phyloP scores from a whole-genome alignment of 1,284 basidiomycete species.

The Hypsizygus ulmarius region DNA sequence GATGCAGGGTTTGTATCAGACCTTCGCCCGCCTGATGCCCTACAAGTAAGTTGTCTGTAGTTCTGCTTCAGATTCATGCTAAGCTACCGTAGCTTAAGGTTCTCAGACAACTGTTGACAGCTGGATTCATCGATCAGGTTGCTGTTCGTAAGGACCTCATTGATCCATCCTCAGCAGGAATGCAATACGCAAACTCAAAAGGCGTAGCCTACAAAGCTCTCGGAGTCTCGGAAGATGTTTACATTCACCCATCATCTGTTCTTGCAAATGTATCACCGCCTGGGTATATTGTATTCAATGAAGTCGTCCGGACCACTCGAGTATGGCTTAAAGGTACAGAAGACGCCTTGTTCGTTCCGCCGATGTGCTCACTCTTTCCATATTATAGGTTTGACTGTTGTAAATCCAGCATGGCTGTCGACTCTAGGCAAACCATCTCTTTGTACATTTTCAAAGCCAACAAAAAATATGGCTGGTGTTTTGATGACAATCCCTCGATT shows the following conservation, averaged over 20 bases:
- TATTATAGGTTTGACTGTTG: slow-evolving; percentile 67
- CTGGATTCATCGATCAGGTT: slow-evolving; percentile 95
- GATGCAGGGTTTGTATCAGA: slow-evolving; percentile 59
- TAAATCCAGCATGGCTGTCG: slow-evolving; percentile 90
- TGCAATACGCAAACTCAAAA: slow-evolving; percentile 72
- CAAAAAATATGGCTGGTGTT: slow-evolving; percentile 64
- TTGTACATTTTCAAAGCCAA: slow-evolving; percentile 87
- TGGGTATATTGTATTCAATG: slow-evolving; percentile 85
- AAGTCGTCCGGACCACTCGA: slow-evolving; percentile 72
- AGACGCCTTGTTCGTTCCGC: not conserved
- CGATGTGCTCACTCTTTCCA: slow-evolving; percentile 11
- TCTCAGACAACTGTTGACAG: slow-evolving; percentile 83
- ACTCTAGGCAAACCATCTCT: slow-evolving; percentile 74
- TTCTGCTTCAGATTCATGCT: not conserved
- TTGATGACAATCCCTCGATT: slow-evolving; percentile 80
- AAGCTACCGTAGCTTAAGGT: slow-evolving; percentile 70
- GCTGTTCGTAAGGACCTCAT: slow-evolving; percentile 89
- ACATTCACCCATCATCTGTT: slow-evolving; percentile 88
- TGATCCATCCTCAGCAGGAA: slow-evolving; percentile 54
- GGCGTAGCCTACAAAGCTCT: slow-evolving; percentile 85
- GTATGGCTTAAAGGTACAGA: slow-evolving; percentile 79
- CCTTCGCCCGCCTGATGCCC: slow-evolving; percentile 68
- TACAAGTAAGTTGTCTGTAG: slow-evolving; percentile 54
- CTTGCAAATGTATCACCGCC: slow-evolving; percentile 75
- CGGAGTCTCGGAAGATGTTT: slow-evolving; percentile 85